Evolutionary conservation across 1,139 yeast species (phyloP), one percentile per base, ranked within the genome.

Genomic region (Hansenula lynferdii): DNA sequence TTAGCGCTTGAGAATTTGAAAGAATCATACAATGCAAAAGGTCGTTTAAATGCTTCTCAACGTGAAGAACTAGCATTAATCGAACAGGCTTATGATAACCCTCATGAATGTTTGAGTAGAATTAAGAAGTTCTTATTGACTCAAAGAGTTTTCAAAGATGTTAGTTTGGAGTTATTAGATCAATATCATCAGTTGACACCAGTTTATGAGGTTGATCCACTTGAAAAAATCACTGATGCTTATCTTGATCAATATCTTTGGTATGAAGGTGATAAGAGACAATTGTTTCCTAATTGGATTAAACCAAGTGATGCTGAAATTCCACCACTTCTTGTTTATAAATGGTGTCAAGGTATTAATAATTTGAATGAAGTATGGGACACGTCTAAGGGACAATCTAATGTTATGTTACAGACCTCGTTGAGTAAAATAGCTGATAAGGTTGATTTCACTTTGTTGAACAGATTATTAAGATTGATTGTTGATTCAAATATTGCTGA

Each of bases 51-150:
- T 51, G 82, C 95, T 9, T 67, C 82, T 6, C 96, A 94, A 59
- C 72, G 97, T 46, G 97, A 92, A 59, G 98, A 92, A 54, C 64
- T 92, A 44, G 95, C 97, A 0, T 67, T 92, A 46, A 89, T 94
- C 38, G 98, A 94, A 56, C 96, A 89, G 54, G 97, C 97, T 0
- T 92, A 87, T 57, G 99, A 92, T 54, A 87, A 87, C 49, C 99
- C 99, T 0, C 96, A 89, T 57, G 97, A 92, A 56, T 84, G 92
- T 46, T 68, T 94, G 43, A 84, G 84, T 15, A 75, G 96, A 45
- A 75, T 92, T 41, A 94, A 92, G 61, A 83, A 85, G 51, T 80
- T 82, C 37, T 62, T 94, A 33, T 66, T 90, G 42, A 86, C 97
- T 0, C 97, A 90, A 58, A 71, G 98, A 44, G 94, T 87, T 10